Evolutionary conservation across 768 basidiomycete species (phyloP), one percentile per base, ranked within the genome.

Genomic region (Mycena indigotica): DNA sequence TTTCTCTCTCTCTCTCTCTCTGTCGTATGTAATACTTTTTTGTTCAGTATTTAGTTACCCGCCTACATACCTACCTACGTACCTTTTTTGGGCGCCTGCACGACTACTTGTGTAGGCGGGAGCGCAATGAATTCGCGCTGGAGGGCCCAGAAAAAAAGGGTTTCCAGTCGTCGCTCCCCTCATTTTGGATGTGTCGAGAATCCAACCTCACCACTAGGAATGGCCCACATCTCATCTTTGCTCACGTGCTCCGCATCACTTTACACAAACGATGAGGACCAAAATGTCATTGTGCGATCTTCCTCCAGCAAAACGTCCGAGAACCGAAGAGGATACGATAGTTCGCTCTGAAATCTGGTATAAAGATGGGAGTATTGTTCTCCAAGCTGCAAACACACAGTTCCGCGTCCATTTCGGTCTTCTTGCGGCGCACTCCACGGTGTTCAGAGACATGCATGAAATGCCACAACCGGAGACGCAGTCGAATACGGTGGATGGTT

Each of bases 21-120:
- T 35, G 24, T 48, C 25, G 46, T 25, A 48, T 48, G 25, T 48
- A 48, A 28, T 26, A 48, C 24, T 4, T 10, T 28, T 8, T 23
- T 48, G 21, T 45, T 26, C n/a, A 28, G 19, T 30, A 5, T 25
- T 24, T 21, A 3, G 13, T 15, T 55, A 13, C 17, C 41, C 13
- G 28, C 8, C 45, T 30, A 49, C 53, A 16, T 40, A 30, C 40
- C 39, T 55, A 48, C 53, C 24, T 48, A 48, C 46, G 24, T 48
- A 25, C 46, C n/a, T 25, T 21, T 24, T 48, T 25, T 48, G 5
- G 25, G 25, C 28, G 25, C 24, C 24, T 48, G 24, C 28, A 26
- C 46, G 21, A 23, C 24, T 12, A 19, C 23, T 44, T 21, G 41
- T 19, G 46, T 26, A 48, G 46, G 28, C 46, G 46, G 46, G 46